phyloP scores from a whole-genome alignment of 2,329 filamentous ascomycete species.

The Fusarium miscanthi region DNA sequence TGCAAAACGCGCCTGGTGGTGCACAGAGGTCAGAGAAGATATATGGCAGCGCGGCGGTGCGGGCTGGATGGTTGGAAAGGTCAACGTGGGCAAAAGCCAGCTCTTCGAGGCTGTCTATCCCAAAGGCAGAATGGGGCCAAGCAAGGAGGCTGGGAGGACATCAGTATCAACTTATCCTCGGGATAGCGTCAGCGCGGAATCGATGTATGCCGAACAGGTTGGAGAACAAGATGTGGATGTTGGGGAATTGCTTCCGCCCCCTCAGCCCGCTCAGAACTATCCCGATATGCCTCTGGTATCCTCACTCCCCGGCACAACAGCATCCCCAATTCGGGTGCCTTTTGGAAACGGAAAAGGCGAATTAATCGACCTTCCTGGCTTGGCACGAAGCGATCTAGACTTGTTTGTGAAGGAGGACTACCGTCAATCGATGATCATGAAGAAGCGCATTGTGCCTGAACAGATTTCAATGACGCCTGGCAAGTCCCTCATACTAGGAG shows the following conservation, averaged over 20 bases:
- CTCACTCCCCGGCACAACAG: constrained; percentile 89
- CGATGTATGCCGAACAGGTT: constrained; percentile 48
- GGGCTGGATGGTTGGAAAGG: constrained; percentile 97
- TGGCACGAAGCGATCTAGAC: constrained; percentile 79
- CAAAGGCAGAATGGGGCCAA: constrained; percentile 68
- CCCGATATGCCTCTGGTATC: constrained; percentile 90
- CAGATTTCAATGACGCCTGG: constrained; percentile 78
- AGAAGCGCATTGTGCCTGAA: constrained; percentile 75
- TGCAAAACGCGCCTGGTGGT: constrained; percentile 91
- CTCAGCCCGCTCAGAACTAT: constrained; percentile 77
- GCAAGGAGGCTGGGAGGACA: constrained; percentile 14
- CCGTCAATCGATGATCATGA: constrained; percentile 80
- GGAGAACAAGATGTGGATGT: constrained; percentile 51
- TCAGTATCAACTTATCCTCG: constrained; percentile 34
- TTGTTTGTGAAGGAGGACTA: constrained; percentile 75
- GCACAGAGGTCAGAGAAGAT: constrained; percentile 83
- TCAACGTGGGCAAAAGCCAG: constrained; percentile 96
- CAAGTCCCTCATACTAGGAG: constrained; percentile 83
- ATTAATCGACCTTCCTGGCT: constrained; percentile 89
- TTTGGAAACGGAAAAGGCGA: constrained; percentile 90
- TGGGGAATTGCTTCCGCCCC: constrained; percentile 77
- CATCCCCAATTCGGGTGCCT: constrained; percentile 91
- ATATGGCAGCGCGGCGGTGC: constrained; percentile 87
- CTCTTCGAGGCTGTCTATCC: constrained; percentile 91
- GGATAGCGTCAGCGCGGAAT: constrained; percentile 18